phyloP scores from a whole-genome alignment of 1,284 basidiomycete genomes.

The Austroboletus niveus region DNA sequence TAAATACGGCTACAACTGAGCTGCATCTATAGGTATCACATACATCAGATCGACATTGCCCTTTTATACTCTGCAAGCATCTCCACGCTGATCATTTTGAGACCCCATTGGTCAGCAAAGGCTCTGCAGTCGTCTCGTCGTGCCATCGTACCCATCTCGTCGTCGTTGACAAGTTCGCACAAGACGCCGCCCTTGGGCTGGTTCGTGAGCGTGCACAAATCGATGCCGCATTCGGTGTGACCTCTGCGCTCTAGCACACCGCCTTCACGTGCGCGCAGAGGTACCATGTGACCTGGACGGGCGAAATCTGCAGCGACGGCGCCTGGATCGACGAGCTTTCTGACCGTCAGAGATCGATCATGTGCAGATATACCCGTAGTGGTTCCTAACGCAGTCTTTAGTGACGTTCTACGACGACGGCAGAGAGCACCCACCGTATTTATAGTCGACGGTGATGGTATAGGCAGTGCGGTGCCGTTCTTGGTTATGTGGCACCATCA shows the following conservation, averaged over 20 bases:
- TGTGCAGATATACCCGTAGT: constrained; percentile 97
- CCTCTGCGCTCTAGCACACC: constrained; percentile 86
- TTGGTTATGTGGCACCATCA: constrained; percentile 92
- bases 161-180: constrained; percentile 95
- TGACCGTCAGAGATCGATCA: constrained; percentile 87
- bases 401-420: no score
- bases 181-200: constrained; percentile 83
- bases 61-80: constrained; percentile 54
- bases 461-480: constrained; percentile 95
- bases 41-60: neutral
- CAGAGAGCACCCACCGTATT: constrained; percentile 55
- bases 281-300: constrained; percentile 94
- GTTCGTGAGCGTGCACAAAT: constrained; percentile 81
- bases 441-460: constrained; percentile 96
- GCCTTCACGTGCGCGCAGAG: constrained; percentile 83
- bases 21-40: no score
- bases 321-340: constrained; percentile 69
- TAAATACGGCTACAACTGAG: no score
- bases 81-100: constrained; percentile 95
- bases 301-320: constrained; percentile 76
- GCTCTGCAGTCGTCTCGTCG: constrained; percentile 89
- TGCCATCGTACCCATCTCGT: constrained; percentile 91
- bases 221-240: constrained; percentile 91
- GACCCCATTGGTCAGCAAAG: constrained; percentile 89
- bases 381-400: constrained; percentile 52